Evolutionary conservation across 169 alveolate genomes (phyloP), one percentile per base, ranked within the genome.

Genomic region (Cyclospora cayetanensis): DNA sequence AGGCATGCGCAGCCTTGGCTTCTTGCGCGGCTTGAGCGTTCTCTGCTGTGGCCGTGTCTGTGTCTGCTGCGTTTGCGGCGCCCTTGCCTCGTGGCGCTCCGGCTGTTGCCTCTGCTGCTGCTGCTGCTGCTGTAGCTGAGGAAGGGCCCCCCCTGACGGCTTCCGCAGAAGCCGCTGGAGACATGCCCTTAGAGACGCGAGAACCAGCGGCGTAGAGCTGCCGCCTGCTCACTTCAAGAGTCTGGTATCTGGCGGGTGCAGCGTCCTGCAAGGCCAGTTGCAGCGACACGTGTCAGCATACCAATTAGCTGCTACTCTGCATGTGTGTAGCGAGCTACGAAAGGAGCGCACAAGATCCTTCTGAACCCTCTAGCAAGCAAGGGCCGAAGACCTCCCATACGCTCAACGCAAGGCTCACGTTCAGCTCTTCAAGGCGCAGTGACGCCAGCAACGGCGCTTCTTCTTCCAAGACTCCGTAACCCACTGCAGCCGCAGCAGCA

Each of bases 151-250:
- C 12, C 63, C 25, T 15, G 63, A 50, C 63, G 15, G 83, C 52
- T 34, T n/a, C 27, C 11, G 83, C 27, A 2, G 41, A 29, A 12
- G 83, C 25, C 35, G 42, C 55, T 18, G n/a, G 27, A 20, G 46
- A 9, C 4, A 25, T 9, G 50, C 53, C 35, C 46, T 25, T 42
- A 22, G 29, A 25, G 31, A 34, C 43, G 46, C 89, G 89, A 52
- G 72, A 31, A 31, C 89, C 89, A 11, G 89, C 89, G 39, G 89
- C 89, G 74, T 79, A 79, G 39, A 79, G 72, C 50, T 79, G 74
- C 4, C 89, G 42, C 50, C 89, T 27, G 52, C 89, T 53, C 37
- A 79, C 89, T 31, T 52, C 89, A 31, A 79, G 89, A 9, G 29
- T 55, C 35, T 46, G 89, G 50, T 52, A 31, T n/a, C 25, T 2